Base-by-base conservation (phyloP, 2,329 filamentous ascomycete species). In the Penicillium olsonii region DNA sequence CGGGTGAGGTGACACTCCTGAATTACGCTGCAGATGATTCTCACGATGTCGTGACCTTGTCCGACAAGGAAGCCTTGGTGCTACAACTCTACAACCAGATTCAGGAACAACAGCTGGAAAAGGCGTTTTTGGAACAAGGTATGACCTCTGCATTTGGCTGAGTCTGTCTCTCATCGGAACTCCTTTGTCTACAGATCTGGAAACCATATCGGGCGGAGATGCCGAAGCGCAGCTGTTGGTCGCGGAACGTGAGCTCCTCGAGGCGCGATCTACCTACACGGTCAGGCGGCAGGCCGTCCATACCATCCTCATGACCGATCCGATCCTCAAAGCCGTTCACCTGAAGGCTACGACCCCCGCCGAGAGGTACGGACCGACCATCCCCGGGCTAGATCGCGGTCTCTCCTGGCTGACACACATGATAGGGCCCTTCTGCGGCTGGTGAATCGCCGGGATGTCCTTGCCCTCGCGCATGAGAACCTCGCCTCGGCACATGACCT, bases 261-360 rank as follows among this genome's bases (percentile, higher is more conserved):
- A 90, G 59, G 83, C 88, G 20, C 84, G 84, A 63, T 84, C 88
- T 47, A 78, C 79, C 50, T 88, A 89, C 68, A 78, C 83, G 34
- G 76, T 92, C 48, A 84, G 84, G 55, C 86, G 86, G 66, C 84
- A 84, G 53, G 84, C 88, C 18, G 77, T 85, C 18, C 83, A 87
- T 53, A 84, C 80, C 39, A 83, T 89, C 45, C 71, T 94, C 57
- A 83, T 84, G 59, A 84, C 85, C 48, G 87, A 90, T 61, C 89
- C 90, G 7, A 84, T 88, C 34, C 75, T 95, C 49, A 89, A 88
- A 63, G 87, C 90, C 6, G 84, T 92, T 33, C 88, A 95, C 67
- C 75, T 81, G 52, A 84, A 84, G 37, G 81, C 80, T 11, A 78
- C 83, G 15, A 82, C 83, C 2, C 81, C 82, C 37, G 76, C 85